These are phyloP conservation scores for Trametes elegans DNA, from an alignment of 768 basidiomycete species.

Conservation along the genomic window DNA sequence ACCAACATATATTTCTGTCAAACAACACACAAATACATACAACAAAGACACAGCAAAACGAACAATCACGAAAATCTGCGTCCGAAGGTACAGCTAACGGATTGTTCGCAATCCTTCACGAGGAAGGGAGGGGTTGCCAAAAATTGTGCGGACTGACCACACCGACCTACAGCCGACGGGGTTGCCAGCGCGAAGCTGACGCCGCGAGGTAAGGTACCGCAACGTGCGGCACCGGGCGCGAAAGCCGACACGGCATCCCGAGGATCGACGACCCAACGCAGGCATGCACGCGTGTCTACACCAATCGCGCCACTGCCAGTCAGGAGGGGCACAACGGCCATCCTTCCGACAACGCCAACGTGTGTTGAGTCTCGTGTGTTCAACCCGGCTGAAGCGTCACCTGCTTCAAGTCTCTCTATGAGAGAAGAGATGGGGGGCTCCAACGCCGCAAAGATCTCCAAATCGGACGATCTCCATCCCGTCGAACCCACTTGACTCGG, in stretches of 20 bases:
- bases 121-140: conserved; percentile 33
- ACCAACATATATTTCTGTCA: background rate
- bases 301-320: background rate
- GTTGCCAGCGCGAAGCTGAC: conserved; percentile 2
- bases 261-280: background rate
- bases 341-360: conserved; percentile 3
- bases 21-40: background rate
- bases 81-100: conserved; percentile 14
- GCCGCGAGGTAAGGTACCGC: background rate
- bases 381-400: background rate
- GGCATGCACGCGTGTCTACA: background rate
- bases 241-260: background rate
- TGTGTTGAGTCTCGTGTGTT: background rate
- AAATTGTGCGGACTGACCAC: conserved; percentile 32
- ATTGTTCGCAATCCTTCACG: conserved; percentile 26
- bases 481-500: no score
- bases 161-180: background rate
- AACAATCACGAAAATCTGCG: conserved; percentile 1
- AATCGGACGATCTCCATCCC: no score
- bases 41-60: background rate
- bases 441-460: no score
- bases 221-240: background rate
- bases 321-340: background rate
- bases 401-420: background rate
- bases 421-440: no score